A percentile compares a stretch with the other conserved stretches of the same genome.
These are phyloP conservation scores for Gracilaria gracilis DNA, from an alignment of 23 red algal species.

Conservation along the genomic window DNA sequence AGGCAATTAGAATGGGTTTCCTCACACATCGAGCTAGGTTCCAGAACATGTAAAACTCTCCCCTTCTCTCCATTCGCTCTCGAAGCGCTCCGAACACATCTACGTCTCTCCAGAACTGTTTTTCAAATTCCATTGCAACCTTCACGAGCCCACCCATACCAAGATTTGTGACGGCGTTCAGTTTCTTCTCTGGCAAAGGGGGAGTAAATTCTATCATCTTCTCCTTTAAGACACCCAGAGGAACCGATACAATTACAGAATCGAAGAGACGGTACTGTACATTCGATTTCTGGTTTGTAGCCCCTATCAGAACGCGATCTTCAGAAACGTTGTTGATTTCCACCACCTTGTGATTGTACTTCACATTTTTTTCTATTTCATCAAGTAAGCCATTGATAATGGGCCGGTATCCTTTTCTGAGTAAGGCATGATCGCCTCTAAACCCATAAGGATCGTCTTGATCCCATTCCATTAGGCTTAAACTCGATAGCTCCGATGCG, in stretches of 20 bases:
- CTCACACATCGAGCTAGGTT: conserved; percentile 68
- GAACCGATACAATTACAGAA: conserved; percentile 80
- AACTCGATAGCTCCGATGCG: conserved; percentile 66
- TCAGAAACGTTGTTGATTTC: conserved; percentile 47
- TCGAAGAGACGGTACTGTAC: conserved; percentile 51
- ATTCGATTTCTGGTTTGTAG: conserved; percentile 25
- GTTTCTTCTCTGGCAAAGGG: conserved; percentile 69
- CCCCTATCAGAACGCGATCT: conserved; percentile 20
- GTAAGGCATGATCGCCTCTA: conserved; percentile 81
- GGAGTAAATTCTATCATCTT: conserved; percentile 65
- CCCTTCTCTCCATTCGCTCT: conserved; percentile 53
- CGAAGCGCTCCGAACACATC: conserved; percentile 73
- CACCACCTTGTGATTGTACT: conserved; percentile 46
- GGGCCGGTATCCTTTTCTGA: conserved; percentile 72
- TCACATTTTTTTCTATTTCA: conserved; percentile 49
- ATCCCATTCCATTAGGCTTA: conserved; percentile 89
- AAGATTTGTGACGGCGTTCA: conserved; percentile 72
- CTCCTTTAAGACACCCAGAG: conserved; percentile 81
- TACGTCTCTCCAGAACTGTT: conserved; percentile 72
- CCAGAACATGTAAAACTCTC: conserved; percentile 95
- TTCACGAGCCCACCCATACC: conserved; percentile 90
- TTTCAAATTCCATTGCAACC: conserved; percentile 79
- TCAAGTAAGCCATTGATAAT: conserved; percentile 68
- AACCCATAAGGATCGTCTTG: conserved; percentile 93
- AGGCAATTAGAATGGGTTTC: conserved; percentile 67